phyloP scores from a whole-genome alignment of 306 rosid species.

The Comarum palustre region DNA sequence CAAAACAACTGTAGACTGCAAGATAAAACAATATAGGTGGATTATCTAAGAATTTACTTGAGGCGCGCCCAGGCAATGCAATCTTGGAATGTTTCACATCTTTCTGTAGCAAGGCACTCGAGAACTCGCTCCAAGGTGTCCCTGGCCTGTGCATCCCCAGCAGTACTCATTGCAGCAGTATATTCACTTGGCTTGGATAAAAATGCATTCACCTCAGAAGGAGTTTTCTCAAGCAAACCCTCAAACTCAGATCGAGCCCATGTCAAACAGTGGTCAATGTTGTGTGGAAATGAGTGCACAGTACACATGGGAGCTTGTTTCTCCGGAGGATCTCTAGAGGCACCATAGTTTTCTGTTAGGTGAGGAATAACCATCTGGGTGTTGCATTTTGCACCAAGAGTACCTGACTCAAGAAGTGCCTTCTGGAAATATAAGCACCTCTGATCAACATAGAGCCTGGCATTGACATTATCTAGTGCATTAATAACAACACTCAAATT shows the following conservation, averaged over 20 bases:
- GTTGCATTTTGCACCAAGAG: constrained; percentile 97
- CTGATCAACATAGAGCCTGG: constrained; percentile 91
- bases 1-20: background rate
- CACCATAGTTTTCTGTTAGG: constrained; percentile 96
- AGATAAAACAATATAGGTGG: background rate
- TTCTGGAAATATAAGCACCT: constrained; percentile 96
- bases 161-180: constrained; percentile 54
- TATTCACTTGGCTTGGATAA: constrained; percentile 82
- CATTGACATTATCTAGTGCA: constrained; percentile 94
- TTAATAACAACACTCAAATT: constrained; percentile 68
- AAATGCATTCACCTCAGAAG: constrained; percentile 85
- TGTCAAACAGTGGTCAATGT: constrained; percentile 95
- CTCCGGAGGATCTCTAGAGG: constrained; percentile 99
- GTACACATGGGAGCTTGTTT: constrained; percentile 99
- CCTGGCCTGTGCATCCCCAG: constrained; percentile 99
- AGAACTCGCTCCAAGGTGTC: constrained; percentile 89
- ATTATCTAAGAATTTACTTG: constrained; percentile 46
- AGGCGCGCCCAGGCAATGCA: constrained; percentile 89
- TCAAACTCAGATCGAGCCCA: constrained; percentile 99
- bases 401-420: constrained; percentile 97
- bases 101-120: constrained; percentile 84
- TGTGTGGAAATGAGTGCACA: constrained; percentile 95
- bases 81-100: constrained; percentile 77
- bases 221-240: constrained; percentile 96
- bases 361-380: constrained; percentile 98